Evolutionary conservation across 345 rosid species (phyloP).

Genomic region (Gossypium ekmanianum): DNA sequence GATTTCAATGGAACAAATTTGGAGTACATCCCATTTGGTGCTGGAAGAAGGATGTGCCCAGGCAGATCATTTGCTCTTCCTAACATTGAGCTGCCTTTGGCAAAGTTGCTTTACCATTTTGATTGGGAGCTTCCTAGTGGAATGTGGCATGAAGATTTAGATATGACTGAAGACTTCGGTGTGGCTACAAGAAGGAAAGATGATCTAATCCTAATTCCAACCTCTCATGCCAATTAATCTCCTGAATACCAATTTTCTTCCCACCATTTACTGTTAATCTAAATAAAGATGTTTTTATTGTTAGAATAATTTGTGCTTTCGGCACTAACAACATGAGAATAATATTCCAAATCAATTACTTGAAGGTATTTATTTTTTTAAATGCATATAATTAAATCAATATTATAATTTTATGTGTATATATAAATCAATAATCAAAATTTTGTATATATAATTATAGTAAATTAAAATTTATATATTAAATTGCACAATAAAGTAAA

Average conservation of each 20-base stretch:
- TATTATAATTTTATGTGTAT: no score
- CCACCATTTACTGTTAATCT: neutral
- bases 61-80: neutral
- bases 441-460: no score
- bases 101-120: neutral
- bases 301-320: neutral
- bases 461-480: no score
- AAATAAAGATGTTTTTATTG: neutral
- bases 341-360: no score
- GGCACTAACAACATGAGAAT: neutral
- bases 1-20: no score
- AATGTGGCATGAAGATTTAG: neutral
- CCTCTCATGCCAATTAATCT: neutral
- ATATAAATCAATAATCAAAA: no score
- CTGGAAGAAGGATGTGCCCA: neutral
- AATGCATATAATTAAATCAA: no score
- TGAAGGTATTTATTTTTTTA: no score
- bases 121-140: constrained; percentile 7
- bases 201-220: neutral
- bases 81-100: neutral
- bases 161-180: neutral
- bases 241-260: neutral
- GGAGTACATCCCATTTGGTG: neutral
- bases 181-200: neutral
- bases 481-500: no score